Percentiles rank a stretch among this genome's conserved stretches.
These are phyloP conservation scores for Rhizopogon roseolus DNA, from an alignment of 768 basidiomycete genomes.

Conservation along the genomic window DNA sequence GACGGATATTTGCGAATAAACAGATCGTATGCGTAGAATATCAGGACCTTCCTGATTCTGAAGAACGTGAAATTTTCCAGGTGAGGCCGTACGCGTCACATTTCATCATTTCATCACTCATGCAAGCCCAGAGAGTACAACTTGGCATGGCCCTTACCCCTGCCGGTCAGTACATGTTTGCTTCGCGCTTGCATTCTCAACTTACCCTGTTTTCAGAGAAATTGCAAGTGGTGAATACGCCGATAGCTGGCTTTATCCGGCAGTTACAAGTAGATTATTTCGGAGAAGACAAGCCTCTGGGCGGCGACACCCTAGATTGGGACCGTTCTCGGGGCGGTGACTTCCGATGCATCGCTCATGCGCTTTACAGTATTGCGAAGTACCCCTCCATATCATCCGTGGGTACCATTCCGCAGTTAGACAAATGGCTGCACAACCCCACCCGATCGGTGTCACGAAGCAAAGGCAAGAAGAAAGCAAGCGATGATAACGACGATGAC, in stretches of 20 bases:
- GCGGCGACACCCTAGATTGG: slow-evolving; percentile 40
- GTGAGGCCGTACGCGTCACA: slow-evolving; percentile 28
- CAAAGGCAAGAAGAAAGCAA: slow-evolving; percentile 19
- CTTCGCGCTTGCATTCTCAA: neutral
- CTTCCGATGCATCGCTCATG: slow-evolving; percentile 54
- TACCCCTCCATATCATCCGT: slow-evolving; percentile 27
- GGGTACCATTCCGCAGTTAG: slow-evolving; percentile 33
- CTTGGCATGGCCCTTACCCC: slow-evolving; percentile 74
- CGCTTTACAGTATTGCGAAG: slow-evolving; percentile 46
- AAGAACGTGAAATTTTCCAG: slow-evolving; percentile 71
- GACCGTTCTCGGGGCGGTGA: slow-evolving; percentile 48
- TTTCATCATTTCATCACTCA: neutral
- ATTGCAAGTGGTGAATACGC: slow-evolving; percentile 59
- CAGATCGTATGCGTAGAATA: slow-evolving; percentile 83
- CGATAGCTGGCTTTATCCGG: slow-evolving; percentile 57
- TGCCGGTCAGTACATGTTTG: slow-evolving; percentile 38
- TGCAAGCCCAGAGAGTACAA: slow-evolving; percentile 58
- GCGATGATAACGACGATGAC: slow-evolving; percentile 4
- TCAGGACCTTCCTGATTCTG: slow-evolving; percentile 46
- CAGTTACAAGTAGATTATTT: slow-evolving; percentile 45
- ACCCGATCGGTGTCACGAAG: slow-evolving; percentile 6
- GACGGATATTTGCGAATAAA: slow-evolving; percentile 61
- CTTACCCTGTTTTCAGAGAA: slow-evolving; percentile 41
- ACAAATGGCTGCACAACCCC: slow-evolving; percentile 44
- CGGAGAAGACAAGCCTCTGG: slow-evolving; percentile 30